phyloP scores from a whole-genome alignment of 306 rosid species.

The Prunus padus region DNA sequence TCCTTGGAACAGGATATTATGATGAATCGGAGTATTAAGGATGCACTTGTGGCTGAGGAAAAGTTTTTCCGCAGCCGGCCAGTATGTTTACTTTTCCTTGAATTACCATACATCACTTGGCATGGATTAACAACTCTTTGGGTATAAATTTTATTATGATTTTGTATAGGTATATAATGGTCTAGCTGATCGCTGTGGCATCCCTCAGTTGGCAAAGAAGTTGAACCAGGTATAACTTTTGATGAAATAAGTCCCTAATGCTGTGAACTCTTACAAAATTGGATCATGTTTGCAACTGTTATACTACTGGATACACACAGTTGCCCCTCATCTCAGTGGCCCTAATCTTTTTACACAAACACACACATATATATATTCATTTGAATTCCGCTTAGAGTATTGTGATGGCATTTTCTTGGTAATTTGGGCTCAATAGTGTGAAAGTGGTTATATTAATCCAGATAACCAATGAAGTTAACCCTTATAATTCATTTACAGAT shows the following conservation, averaged over 20 bases:
- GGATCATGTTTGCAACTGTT: not conserved
- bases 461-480: constrained; percentile 8
- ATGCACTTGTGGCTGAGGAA: constrained; percentile 91
- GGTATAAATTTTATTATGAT: constrained; percentile 24
- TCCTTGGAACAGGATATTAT: constrained; percentile 69
- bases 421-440: not conserved
- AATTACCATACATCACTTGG: constrained; percentile 12
- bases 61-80: constrained; percentile 90
- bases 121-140: constrained; percentile 12
- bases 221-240: constrained; percentile 79
- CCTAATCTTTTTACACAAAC: not conserved
- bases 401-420: not conserved
- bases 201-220: constrained; percentile 93
- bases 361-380: not conserved
- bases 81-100: constrained; percentile 49
- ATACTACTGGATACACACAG: not conserved
- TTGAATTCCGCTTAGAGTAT: not conserved
- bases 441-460: not conserved
- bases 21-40: constrained; percentile 83
- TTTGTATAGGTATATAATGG: constrained; percentile 73
- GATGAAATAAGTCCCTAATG: constrained; percentile 4
- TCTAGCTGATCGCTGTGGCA: constrained; percentile 88
- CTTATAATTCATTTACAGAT: constrained; percentile 50
- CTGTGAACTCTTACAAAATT: not conserved
- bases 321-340: not conserved